These are phyloP conservation scores for Umbelopsis sp. DNA, from an alignment of 192 early-diverging fungal genomes.

Conservation along the genomic window DNA sequence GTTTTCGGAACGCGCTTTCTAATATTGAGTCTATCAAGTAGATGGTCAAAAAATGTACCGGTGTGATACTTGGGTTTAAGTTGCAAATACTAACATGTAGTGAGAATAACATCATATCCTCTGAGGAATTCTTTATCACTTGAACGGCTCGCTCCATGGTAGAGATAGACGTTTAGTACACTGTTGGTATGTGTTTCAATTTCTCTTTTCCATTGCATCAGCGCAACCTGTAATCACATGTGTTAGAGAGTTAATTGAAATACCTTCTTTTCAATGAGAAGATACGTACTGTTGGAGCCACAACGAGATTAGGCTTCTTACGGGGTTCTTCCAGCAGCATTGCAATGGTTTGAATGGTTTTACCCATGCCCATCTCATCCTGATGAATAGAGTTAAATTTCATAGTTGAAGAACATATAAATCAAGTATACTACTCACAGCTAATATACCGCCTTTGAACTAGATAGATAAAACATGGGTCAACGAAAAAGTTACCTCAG, in stretches of 20 bases:
- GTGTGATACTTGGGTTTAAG: no score
- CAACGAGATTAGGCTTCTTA: constrained; percentile 74
- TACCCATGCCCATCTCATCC: constrained; percentile 95
- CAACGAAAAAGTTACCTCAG: not conserved
- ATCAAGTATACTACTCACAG: constrained; percentile 39
- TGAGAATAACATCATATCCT: constrained; percentile 77
- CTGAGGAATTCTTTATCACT: constrained; percentile 54
- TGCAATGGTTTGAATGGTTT: constrained; percentile 91
- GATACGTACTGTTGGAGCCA: constrained; percentile 77
- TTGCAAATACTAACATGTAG: constrained; percentile 53
- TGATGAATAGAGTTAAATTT: constrained; percentile 17
- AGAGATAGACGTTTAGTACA: constrained; percentile 67
- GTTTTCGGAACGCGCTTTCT: constrained; percentile 71
- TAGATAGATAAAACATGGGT: not conserved
- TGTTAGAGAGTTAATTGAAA: not conserved
- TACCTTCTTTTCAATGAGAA: not conserved
- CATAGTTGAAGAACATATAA: not conserved
- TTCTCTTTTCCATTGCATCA: constrained; percentile 88
- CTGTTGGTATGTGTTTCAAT: constrained; percentile 64
- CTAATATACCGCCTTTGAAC: constrained; percentile 78
- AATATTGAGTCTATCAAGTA: constrained; percentile 64
- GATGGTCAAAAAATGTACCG: no score
- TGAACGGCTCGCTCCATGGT: constrained; percentile 72
- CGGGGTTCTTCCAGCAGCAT: constrained; percentile 67
- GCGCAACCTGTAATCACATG: constrained; percentile 48